Base-by-base conservation (phyloP, 2,329 filamentous ascomycete species). In the Sclerotinia trifoliorum region DNA sequence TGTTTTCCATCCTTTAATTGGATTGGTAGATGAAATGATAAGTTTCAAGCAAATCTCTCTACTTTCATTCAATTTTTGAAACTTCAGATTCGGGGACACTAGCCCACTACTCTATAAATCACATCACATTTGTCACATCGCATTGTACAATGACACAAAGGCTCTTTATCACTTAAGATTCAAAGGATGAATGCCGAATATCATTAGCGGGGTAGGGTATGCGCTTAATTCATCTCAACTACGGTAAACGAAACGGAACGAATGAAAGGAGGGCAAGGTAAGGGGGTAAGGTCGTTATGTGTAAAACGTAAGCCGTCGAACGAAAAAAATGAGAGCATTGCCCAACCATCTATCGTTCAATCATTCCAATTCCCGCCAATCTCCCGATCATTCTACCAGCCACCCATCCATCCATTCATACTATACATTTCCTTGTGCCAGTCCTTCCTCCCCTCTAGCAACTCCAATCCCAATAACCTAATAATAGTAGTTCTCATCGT, bases 401-500 rank as follows among this genome's bases (percentile, higher is more conserved):
- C 52, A 26, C 48, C 32, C 61, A 64, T 29, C 48, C 61, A 54
- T 49, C 61, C 7, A 42, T 39, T 48, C 54, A 49, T 60, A 49
- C 64, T 35, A 48, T 58, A 46, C 54, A 48, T 26, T 49, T 66
- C 64, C 24, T 58, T 58, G 56, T 35, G 19, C 56, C 56, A 26
- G 39, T n/a, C 19, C 19, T 54, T 49, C 52, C 44, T 19, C 10
- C 51, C 56, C 51, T 63, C 54, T 48, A 44, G 13, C 32, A 62
- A 46, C 32, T 63, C 51, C 35, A 58, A 13, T 44, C 21, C 52
- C 42, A 57, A 17, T 21, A 58, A 62, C 66, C 71, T 81, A 79
- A 68, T 80, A 81, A 77, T 82, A 97, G 83, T 89, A 95, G 82
- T 93, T 94, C 90, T 98, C 95, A 78, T 98, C 94, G 66, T 90